Evolutionary conservation across 2,329 filamentous ascomycete species (phyloP), one percentile per base, ranked within the genome.

Genomic region (Blastomyces gilchristii): DNA sequence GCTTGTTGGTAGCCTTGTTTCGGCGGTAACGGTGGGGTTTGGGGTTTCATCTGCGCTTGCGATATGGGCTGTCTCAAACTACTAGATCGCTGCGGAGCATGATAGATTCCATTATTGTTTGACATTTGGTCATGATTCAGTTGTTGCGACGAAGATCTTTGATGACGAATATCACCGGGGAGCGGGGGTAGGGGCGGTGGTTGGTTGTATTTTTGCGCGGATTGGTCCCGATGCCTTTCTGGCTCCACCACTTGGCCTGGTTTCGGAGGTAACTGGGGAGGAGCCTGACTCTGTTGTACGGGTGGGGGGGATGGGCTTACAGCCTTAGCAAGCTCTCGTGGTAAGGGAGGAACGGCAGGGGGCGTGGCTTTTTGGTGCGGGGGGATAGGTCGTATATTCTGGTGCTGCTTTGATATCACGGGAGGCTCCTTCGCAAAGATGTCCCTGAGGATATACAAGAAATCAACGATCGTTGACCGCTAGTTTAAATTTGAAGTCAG

Each of bases 361-460:
- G 86, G 85, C 63, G 80, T 77, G 37, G 72, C 69, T n/a, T 67
- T 65, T 47, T 69, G 68, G 57, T 68, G 68, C 11, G 73, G 63
- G n/a, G 56, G 22, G 41, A 68, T 70, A 49, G 67, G 66, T 45
- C 71, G 71, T 28, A 75, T 72, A n/a, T 76, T 70, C 54, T 71
- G 71, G 31, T 75, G 69, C 50, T 75, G 86, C 68, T 86, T 87
- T 43, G 91, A 86, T 65, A 94, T 86, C 3, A 97, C 90, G 0
- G 94, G 94, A 9, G 94, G 94, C 71, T 99, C 94, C 76, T 95
- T 96, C 47, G 91, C 88, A 72, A 99, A 99, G 28, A 97, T 82
- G 62, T 94, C 90, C 68, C 88, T 84, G 3, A 99, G 77, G 37
- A 96, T 88, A 18, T 85, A 85, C 2, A 97, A 77, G 63, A 97